phyloP scores from a whole-genome alignment of 2,329 filamentous ascomycete species.

The Raffaelea albimanens region DNA sequence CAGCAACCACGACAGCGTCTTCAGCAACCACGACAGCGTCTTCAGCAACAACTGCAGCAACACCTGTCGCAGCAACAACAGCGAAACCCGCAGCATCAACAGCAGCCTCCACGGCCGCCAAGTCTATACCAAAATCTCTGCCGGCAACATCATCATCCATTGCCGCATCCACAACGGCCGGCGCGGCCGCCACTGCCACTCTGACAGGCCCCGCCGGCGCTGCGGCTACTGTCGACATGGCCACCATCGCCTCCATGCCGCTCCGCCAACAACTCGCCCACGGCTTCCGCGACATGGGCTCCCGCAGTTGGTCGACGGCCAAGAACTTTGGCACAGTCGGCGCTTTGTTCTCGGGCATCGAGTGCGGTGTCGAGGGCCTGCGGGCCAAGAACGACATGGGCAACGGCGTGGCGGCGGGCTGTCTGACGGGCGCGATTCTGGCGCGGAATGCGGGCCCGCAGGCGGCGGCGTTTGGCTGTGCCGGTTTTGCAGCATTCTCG shows the following conservation, averaged over 20 bases:
- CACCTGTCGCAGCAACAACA: conserved; percentile 7
- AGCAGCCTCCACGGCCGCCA: neutral
- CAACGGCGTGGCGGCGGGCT: conserved; percentile 83
- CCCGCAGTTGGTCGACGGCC: conserved; percentile 69
- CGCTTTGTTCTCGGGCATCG: conserved; percentile 81
- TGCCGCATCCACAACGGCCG: conserved; percentile 18
- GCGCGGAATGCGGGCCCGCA: conserved; percentile 82
- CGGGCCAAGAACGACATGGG: conserved; percentile 87
- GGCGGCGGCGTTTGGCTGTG: conserved; percentile 78
- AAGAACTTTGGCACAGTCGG: conserved; percentile 96
- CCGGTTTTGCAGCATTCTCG: conserved; percentile 87
- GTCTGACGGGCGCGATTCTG: conserved; percentile 81
- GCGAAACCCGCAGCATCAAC: neutral
- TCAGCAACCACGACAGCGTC: neutral
- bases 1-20: neutral
- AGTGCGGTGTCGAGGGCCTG: conserved; percentile 89
- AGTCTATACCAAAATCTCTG: neutral
- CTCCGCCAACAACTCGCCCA: conserved; percentile 71
- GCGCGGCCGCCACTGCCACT: conserved; percentile 23
- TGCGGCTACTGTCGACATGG: conserved; percentile 10
- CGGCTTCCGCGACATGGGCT: conserved; percentile 93
- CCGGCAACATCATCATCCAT: neutral
- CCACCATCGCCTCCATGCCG: conserved; percentile 54
- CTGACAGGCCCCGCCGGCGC: conserved; percentile 20
- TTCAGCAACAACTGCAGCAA: conserved; percentile 18